phyloP scores from a whole-genome alignment of 2,329 filamentous ascomycete species.

The Nannizzia gypsea region DNA sequence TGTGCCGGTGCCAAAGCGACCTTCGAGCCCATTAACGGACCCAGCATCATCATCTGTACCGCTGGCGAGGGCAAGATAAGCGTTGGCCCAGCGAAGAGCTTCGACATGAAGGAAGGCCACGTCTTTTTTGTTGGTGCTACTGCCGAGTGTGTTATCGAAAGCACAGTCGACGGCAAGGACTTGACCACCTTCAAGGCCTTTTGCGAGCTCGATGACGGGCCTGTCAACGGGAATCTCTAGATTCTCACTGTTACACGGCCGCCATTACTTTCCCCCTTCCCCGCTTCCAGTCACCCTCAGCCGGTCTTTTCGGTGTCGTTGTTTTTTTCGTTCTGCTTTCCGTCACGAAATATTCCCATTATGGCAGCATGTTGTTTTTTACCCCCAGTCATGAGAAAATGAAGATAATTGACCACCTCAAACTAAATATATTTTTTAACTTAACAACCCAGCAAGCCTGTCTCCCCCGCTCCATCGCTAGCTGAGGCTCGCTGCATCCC shows the following conservation, averaged over 20 bases:
- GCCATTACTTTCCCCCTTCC: too few relatives aligned
- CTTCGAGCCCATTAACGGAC: slow-evolving; percentile 75
- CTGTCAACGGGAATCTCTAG: slow-evolving; percentile 25
- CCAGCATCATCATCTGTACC: slow-evolving; percentile 88
- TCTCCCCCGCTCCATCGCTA: too few relatives aligned
- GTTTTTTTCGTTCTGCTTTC: too few relatives aligned
- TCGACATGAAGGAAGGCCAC: slow-evolving; percentile 60
- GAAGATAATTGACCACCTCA: not conserved
- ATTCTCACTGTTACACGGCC: too few relatives aligned
- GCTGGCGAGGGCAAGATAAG: slow-evolving; percentile 69
- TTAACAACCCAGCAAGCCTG: too few relatives aligned
- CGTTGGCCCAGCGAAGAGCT: slow-evolving; percentile 62
- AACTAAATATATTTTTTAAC: too few relatives aligned
- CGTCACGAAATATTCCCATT: too few relatives aligned
- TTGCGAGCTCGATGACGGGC: slow-evolving; percentile 52
- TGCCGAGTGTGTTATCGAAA: slow-evolving; percentile 71
- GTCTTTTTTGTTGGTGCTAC: slow-evolving; percentile 81
- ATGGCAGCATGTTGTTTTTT: too few relatives aligned
- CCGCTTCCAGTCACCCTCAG: too few relatives aligned
- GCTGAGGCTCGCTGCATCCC: too few relatives aligned
- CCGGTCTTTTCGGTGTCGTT: too few relatives aligned
- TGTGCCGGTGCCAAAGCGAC: slow-evolving; percentile 64
- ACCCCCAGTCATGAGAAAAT: not conserved
- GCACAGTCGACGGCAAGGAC: slow-evolving; percentile 44
- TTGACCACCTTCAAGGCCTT: slow-evolving; percentile 90